Evolutionary conservation across 225 moss, liverwort and hornwort species (phyloP), one percentile per base, ranked within the genome.

Genomic region (Pleurozium schreberi): DNA sequence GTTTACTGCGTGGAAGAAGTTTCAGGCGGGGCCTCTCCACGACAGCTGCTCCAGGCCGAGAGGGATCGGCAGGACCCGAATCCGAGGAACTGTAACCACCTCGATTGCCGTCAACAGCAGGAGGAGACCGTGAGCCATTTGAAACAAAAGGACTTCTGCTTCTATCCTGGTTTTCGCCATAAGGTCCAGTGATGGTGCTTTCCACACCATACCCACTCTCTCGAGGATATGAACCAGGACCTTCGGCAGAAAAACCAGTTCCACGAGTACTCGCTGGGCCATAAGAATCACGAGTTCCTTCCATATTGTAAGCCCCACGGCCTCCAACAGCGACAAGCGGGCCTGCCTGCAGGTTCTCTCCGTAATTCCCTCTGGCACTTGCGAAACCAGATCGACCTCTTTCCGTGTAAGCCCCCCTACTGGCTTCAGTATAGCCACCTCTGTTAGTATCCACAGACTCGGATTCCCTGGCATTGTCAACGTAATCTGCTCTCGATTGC

Each of bases 1-100:
- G 98, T 91, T 95, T 99, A 52, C 96, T 95, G 47, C 98, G 97
- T 18, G 98, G 97, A 45, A 99, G 94, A 84, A 99, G 96, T 88
- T 96, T 99, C 86, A 99, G 84, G 53, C 97, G 96, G 45, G 97
- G 98, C 80, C 98, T 95, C 91, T 99, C 98, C 33, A 89, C 91
- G 83, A 90, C 86, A 63, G 88, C 88, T 47, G 80, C 87, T 80
- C 88, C 92, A 6, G 79, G 57, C 36, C 89, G 86, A 77, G 92
- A 93, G 43, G 94, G 55, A 75, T 95, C 96, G 80, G 85, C 79
- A 67, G 94, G 93, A 82, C 91, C 85, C 84, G 93, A 91, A 75
- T 92, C 94, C 40, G 93, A 93, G 61, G 92, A 90, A 83, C 92
- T 88, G 79, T 93, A 93, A 14, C 89, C 92, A 87, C 92, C 93